Evolutionary conservation across 1,284 basidiomycete genomes (phyloP).

Genomic region (Ustilago curta): DNA sequence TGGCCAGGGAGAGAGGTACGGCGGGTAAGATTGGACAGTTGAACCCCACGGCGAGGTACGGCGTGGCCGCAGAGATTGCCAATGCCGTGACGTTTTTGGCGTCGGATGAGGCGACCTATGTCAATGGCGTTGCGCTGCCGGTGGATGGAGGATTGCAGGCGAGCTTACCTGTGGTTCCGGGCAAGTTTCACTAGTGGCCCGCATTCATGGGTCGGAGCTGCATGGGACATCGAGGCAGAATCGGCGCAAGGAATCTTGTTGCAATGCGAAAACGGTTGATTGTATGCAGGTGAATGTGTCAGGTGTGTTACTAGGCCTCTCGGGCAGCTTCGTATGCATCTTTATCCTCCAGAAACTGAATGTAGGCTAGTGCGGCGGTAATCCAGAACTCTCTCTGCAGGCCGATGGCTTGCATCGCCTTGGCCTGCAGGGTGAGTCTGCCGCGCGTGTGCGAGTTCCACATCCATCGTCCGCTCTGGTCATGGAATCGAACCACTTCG

Average conservation of each 20-base stretch:
- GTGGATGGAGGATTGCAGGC: conserved; percentile 86
- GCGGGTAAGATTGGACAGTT: conserved; percentile 83
- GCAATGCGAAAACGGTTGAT: background rate
- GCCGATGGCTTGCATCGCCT: conserved; percentile 52
- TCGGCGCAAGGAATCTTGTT: background rate
- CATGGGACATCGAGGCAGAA: background rate
- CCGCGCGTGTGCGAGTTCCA: conserved; percentile 56
- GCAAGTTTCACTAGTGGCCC: conserved; percentile 72
- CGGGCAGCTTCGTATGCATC: conserved; percentile 47
- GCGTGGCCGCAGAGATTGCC: conserved; percentile 74
- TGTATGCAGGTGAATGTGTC: conserved; percentile 4
- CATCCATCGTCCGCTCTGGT: conserved; percentile 53
- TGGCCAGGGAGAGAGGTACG: conserved; percentile 80
- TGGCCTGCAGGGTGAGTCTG: conserved; percentile 45
- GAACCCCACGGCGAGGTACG: conserved; percentile 82
- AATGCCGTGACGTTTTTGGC: conserved; percentile 86
- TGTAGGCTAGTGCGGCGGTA: conserved; percentile 52
- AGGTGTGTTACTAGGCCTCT: conserved; percentile 12
- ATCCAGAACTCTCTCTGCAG: conserved; percentile 60
- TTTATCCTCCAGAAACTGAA: conserved; percentile 61
- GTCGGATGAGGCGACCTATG: conserved; percentile 84
- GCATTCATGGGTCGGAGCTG: too few relatives aligned
- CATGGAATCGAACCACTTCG: conserved; percentile 56
- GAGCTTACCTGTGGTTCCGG: conserved; percentile 79
- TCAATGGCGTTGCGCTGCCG: conserved; percentile 88